Conservation (phyloP, 108 stramenopile species). For the Schizochytrium sp. region DNA sequence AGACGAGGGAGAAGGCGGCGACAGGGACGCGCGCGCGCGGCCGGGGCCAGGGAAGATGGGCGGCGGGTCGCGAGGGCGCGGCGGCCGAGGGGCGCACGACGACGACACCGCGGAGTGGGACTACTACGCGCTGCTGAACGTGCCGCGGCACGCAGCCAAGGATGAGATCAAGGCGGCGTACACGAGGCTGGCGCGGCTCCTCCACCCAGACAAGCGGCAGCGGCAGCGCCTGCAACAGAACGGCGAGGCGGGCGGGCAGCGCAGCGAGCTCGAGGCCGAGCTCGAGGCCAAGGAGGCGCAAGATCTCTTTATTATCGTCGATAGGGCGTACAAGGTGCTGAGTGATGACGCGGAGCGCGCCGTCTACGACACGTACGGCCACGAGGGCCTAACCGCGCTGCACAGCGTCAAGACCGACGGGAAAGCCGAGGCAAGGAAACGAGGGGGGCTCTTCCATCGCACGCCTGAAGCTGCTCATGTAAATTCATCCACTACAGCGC, state of each 20-base stretch:
- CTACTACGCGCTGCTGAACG: conserved; percentile 65
- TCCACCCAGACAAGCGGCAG: conserved; percentile 94
- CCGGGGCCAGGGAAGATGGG: no score
- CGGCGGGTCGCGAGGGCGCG: no score
- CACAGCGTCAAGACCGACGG: background rate
- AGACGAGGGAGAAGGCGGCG: no score
- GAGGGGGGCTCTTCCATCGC: background rate
- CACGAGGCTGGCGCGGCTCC: conserved; percentile 71
- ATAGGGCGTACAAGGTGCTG: conserved; percentile 28
- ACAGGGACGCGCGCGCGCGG: no score
- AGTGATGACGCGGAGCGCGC: conserved; percentile 69
- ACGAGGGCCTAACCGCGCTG: conserved; percentile 55
- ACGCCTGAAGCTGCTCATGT: background rate
- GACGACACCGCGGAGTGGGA: conserved; percentile 5
- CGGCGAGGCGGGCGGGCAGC: conserved; percentile 69
- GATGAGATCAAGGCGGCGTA: conserved; percentile 87
- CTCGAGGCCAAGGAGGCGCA: background rate
- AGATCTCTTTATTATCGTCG: conserved; percentile 1
- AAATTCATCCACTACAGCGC: background rate
- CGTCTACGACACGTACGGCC: conserved; percentile 80
- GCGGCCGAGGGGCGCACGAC: no score
- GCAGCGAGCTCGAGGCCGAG: background rate
- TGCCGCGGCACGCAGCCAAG: conserved; percentile 53
- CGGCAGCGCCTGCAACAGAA: conserved; percentile 80
- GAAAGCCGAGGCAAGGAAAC: background rate